Evolutionary conservation across 2,329 filamentous ascomycete genomes (phyloP).

Genomic region (Xenoacremonium recifei): DNA sequence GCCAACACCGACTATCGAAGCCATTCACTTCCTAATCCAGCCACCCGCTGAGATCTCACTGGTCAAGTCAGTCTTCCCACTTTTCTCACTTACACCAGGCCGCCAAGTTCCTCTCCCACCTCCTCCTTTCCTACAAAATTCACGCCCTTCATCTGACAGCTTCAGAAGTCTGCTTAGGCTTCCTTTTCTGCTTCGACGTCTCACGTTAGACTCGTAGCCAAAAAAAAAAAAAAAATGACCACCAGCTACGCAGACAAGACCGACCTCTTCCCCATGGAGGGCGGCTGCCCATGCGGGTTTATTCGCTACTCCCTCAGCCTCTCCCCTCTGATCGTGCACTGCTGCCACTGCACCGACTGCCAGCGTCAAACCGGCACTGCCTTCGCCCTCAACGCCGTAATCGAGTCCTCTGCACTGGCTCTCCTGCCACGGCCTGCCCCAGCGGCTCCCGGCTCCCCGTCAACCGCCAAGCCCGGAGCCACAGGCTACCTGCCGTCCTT

Average conservation of each 20-base stretch:
- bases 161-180: not conserved
- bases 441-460: conserved; percentile 15
- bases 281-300: conserved; percentile 67
- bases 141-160: conserved; percentile 8
- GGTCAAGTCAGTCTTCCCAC: conserved; percentile 22
- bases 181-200: not conserved
- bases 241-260: conserved; percentile 24
- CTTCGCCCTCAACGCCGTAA: conserved; percentile 40
- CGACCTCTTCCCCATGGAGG: conserved; percentile 29
- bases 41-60: conserved; percentile 24
- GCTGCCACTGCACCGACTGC: conserved; percentile 47
- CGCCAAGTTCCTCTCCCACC: conserved; percentile 2
- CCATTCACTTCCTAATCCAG: conserved; percentile 28
- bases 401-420: conserved; percentile 37
- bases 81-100: conserved; percentile 11
- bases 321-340: conserved; percentile 45
- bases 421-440: conserved; percentile 28
- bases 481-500: conserved; percentile 16
- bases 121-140: not conserved
- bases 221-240: conserved; percentile 11
- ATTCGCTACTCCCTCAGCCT: conserved; percentile 65
- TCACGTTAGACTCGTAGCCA: not conserved
- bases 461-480: conserved; percentile 8
- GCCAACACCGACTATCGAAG: not conserved
- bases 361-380: conserved; percentile 43